These are phyloP conservation scores for Misopates orontium DNA, from an alignment of 257 asterid genomes.

Conservation along the genomic window DNA sequence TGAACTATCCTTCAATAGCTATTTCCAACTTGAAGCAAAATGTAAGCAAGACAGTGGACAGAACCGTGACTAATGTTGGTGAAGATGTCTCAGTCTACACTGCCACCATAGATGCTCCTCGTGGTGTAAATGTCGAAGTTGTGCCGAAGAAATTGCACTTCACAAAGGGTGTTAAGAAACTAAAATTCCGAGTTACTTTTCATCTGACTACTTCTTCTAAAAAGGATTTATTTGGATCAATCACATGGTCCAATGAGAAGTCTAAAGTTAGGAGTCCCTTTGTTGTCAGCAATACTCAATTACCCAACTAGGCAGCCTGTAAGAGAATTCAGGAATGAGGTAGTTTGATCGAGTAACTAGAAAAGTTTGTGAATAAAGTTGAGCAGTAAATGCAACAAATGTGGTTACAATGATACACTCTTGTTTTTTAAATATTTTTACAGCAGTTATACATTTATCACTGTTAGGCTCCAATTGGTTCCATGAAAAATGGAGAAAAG, in stretches of 20 bases:
- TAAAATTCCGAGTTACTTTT: conserved; percentile 63
- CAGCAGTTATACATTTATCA: too few relatives aligned
- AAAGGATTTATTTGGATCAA: conserved; percentile 61
- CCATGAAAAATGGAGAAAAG: too few relatives aligned
- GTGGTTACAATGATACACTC: too few relatives aligned
- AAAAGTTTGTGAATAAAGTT: conserved; percentile 8
- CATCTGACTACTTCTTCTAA: conserved; percentile 11
- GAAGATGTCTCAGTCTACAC: conserved; percentile 57
- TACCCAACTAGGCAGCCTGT: too few relatives aligned
- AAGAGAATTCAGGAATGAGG: not conserved
- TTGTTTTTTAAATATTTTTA: too few relatives aligned
- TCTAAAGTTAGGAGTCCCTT: conserved; percentile 67
- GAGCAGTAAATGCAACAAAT: not conserved
- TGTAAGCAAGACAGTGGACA: conserved; percentile 42
- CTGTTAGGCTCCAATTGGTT: too few relatives aligned
- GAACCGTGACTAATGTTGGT: conserved; percentile 71
- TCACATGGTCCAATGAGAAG: conserved; percentile 70
- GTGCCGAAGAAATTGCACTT: conserved; percentile 60
- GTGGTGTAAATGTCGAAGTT: conserved; percentile 48
- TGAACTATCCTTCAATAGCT: conserved; percentile 86
- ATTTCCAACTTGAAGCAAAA: conserved; percentile 38
- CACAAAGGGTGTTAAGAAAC: conserved; percentile 42
- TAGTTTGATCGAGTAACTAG: not conserved
- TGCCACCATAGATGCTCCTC: conserved; percentile 40
- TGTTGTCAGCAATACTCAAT: conserved; percentile 35